phyloP scores from a whole-genome alignment of 2,329 filamentous ascomycete species.

The Epichloe amarillans region DNA sequence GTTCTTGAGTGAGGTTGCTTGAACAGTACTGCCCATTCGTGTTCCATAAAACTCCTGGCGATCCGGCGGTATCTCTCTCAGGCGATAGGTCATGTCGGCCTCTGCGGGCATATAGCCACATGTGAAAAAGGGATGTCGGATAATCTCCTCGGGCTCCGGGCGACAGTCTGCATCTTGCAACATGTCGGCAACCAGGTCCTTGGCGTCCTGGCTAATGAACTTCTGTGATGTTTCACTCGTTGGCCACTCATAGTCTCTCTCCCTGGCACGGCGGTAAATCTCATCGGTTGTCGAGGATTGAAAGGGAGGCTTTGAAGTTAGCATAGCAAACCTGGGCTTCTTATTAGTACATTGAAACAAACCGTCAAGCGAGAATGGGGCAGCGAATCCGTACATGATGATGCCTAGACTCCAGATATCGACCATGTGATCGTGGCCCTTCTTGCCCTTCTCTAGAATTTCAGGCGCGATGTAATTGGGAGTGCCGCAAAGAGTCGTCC shows the following conservation, averaged over 20 bases:
- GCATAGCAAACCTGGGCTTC: constrained; percentile 67
- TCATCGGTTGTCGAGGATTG: constrained; percentile 83
- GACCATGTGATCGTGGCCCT: constrained; percentile 94
- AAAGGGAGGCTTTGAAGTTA: constrained; percentile 91
- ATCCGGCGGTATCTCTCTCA: constrained; percentile 45
- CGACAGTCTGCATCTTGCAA: constrained; percentile 62
- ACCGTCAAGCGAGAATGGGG: not conserved
- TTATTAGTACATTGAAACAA: not conserved
- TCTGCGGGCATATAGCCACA: constrained; percentile 57
- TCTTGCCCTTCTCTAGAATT: constrained; percentile 84
- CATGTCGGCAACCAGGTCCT: constrained; percentile 64
- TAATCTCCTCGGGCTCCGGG: constrained; percentile 64
- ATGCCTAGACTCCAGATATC: constrained; percentile 98
- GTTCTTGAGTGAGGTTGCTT: constrained; percentile 35
- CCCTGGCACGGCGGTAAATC: constrained; percentile 60
- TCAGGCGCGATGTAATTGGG: constrained; percentile 98
- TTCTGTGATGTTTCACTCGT: constrained; percentile 50
- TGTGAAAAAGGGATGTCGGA: constrained; percentile 68
- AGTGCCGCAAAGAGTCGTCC: constrained; percentile 90
- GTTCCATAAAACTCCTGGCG: constrained; percentile 43
- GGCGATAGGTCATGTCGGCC: constrained; percentile 43
- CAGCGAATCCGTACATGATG: constrained; percentile 57
- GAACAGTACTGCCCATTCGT: constrained; percentile 30
- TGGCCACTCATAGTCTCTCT: constrained; percentile 72
- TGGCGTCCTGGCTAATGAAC: constrained; percentile 61